Base-by-base conservation (phyloP, 2,329 filamentous ascomycete genomes). In the Stagonosporopsis rhizophila region DNA sequence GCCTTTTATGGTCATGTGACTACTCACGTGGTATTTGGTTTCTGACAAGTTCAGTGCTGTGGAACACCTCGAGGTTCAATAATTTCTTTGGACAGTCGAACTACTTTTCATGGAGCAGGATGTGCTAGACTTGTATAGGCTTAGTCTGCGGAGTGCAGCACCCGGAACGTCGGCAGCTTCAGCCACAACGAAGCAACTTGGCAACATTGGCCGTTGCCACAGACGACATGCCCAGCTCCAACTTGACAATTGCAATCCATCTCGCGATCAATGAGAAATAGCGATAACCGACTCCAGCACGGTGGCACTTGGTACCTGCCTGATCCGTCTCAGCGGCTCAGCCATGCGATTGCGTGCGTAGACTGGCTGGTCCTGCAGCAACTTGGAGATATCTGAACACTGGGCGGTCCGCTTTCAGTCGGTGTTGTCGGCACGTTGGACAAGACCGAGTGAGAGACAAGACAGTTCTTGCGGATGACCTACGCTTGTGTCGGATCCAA, bases 161-260 rank as follows among this genome's bases (percentile, higher is more conserved):
- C n/a, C 22, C 38, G 38, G 38, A 17, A 27, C 23, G 30, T 28
- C 47, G 47, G 47, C 47, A 50, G 38, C 23, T 32, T 20, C 39
- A 51, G 49, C 49, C 40, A 45, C 49, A 22, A 14, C 22, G 34
- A 28, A 23, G 40, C 40, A 52, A n/a, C 49, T 52, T 52, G 49
- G 49, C 49, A 39, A 22, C n/a, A 49, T 49, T 49, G 35, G 46
- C 45, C 22, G 35, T 44, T 27, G 48, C 48, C 48, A 42, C 40
- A 52, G 40, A 45, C 23, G 40, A 52, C 38, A 52, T 45, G 34
- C 41, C 32, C 23, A 35, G 47, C 27, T 35, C n/a, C 2, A 30
- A 30, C 5, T 15, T 22, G 3, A 20, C 19, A 25, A n/a, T 30
- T 17, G 6, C 4, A 44, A 15, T 8, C 17, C 22, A 27, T 6